A percentile compares a stretch with the other conserved stretches of the same genome.
These are phyloP conservation scores for Cladophialophora psammophila DNA, from an alignment of 2,329 filamentous ascomycete species.

Conservation along the genomic window DNA sequence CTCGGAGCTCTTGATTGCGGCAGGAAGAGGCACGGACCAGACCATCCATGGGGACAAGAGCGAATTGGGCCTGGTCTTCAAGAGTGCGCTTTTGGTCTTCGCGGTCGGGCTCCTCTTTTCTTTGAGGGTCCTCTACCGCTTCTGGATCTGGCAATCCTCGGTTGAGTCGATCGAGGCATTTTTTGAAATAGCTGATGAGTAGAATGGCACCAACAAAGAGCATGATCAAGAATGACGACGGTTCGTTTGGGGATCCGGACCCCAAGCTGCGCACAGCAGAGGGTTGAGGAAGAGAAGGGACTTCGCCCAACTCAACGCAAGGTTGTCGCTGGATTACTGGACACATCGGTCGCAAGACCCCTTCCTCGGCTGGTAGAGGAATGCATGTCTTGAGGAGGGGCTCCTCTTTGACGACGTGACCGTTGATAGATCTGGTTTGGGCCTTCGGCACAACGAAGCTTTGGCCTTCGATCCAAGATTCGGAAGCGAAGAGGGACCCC, in stretches of 20 bases:
- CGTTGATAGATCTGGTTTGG: not conserved
- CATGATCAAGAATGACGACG: no score
- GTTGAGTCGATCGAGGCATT: no score
- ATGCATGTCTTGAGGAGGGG: slow-evolving; percentile 15
- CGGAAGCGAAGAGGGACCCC: slow-evolving; percentile 7
- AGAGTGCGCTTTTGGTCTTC: not conserved
- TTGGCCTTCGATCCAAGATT: slow-evolving; percentile 14
- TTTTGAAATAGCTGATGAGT: no score
- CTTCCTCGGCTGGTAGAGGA: slow-evolving; percentile 7
- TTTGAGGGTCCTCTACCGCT: no score
- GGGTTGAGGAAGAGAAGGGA: not conserved
- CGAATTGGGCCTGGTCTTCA: not conserved
- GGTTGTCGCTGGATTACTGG: slow-evolving; percentile 15
- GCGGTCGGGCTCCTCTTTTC: no score
- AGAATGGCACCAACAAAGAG: no score
- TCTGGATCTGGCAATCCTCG: no score
- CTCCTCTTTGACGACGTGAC: not conserved
- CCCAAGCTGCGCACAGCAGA: not conserved
- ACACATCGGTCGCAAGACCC: slow-evolving; percentile 16
- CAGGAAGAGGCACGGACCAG: not conserved
- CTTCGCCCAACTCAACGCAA: not conserved
- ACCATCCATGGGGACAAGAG: not conserved
- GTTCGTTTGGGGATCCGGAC: not conserved
- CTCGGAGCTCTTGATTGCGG: not conserved
- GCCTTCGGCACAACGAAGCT: not conserved